Percentiles rank a stretch among this genome's conserved stretches.
Evolutionary conservation across 768 basidiomycete species (phyloP).

Genomic region (Pleurotus salmoneostramineus): DNA sequence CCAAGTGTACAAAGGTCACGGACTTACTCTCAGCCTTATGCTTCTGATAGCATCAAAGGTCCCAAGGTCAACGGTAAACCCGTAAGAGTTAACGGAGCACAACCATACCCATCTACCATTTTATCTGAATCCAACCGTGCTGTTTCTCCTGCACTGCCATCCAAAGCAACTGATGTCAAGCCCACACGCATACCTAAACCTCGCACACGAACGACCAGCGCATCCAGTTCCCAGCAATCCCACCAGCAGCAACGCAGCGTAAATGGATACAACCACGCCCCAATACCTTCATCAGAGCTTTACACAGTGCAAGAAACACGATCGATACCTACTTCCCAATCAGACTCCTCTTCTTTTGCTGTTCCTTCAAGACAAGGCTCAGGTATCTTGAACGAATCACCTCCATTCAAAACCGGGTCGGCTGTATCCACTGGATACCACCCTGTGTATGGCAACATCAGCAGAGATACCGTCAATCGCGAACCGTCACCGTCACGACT

Average conservation of each 20-base stretch:
- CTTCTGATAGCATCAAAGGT: conserved; percentile 31
- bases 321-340: conserved; percentile 19
- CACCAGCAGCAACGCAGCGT: conserved; percentile 6
- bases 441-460: conserved; percentile 20
- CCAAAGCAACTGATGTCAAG: conserved; percentile 31
- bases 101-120: conserved; percentile 21
- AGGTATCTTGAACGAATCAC: conserved; percentile 57
- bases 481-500: conserved; percentile 45
- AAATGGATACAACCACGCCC: conserved; percentile 16
- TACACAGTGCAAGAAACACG: conserved; percentile 21
- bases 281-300: conserved; percentile 17
- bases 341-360: conserved; percentile 25
- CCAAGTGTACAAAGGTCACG: conserved; percentile 45
- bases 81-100: conserved; percentile 24
- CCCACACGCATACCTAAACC: conserved; percentile 53
- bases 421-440: conserved; percentile 40
- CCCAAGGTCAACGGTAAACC: conserved; percentile 8
- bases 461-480: conserved; percentile 20
- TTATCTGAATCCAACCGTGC: conserved; percentile 34
- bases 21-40: conserved; percentile 62
- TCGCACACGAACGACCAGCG: conserved; percentile 14
- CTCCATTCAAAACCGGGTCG: conserved; percentile 51
- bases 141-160: conserved; percentile 30
- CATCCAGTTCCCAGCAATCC: conserved; percentile 15
- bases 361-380: conserved; percentile 34